phyloP scores from a whole-genome alignment of 371 early-diverging fungal species.

The Mucor indicus region DNA sequence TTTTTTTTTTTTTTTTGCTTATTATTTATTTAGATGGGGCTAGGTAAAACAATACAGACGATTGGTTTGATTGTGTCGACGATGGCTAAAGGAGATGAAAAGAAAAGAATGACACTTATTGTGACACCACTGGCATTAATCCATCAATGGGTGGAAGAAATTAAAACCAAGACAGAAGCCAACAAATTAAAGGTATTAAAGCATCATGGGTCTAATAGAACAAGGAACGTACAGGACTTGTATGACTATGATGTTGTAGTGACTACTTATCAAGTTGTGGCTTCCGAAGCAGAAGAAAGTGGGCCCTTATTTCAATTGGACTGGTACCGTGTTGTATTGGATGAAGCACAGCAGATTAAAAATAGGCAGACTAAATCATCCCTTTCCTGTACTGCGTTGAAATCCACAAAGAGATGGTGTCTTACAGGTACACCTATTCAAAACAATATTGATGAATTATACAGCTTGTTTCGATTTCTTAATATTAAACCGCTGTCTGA shows the following conservation, averaged over 20 bases:
- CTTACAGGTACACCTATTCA: conserved; percentile 83
- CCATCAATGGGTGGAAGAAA: conserved; percentile 68
- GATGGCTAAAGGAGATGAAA: conserved; percentile 6
- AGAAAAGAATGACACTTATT: conserved; percentile 53
- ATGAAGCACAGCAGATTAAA: conserved; percentile 91
- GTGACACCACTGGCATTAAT: conserved; percentile 66
- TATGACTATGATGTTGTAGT: conserved; percentile 67
- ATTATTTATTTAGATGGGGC: no score
- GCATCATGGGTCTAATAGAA: conserved; percentile 55
- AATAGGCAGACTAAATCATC: conserved; percentile 70
- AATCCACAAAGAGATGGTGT: conserved; percentile 75
- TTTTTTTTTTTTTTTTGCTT: no score
- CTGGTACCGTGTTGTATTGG: conserved; percentile 60
- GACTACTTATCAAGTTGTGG: conserved; percentile 66
- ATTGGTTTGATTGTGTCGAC: no score
- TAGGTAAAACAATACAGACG: no score
- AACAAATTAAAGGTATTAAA: conserved; percentile 52
- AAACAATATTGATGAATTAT: conserved; percentile 87
- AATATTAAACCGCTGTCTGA: conserved; percentile 62
- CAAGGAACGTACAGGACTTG: conserved; percentile 36
- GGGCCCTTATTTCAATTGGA: conserved; percentile 45
- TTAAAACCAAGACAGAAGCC: conserved; percentile 47
- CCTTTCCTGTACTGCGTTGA: conserved; percentile 55
- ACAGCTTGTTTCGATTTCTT: conserved; percentile 79
- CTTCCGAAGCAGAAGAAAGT: conserved; percentile 42